phyloP scores from a whole-genome alignment of 768 basidiomycete genomes.

The Agaricus blazei region DNA sequence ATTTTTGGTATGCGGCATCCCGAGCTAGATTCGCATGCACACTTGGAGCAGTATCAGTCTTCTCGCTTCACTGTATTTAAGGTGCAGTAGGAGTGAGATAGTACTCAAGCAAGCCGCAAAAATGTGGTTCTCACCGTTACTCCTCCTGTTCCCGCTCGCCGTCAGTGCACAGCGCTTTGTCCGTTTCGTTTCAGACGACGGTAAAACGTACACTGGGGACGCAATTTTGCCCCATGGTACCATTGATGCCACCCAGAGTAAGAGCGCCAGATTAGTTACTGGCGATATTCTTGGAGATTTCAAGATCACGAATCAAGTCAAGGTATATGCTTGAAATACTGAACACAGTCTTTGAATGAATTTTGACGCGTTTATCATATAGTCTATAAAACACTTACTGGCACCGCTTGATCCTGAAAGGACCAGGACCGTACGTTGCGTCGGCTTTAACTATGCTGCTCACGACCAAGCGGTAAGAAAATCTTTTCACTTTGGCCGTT shows the following conservation, averaged over 20 bases:
- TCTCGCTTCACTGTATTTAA: conserved; percentile 7
- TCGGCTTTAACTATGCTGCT: conserved; percentile 31
- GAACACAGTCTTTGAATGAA: not conserved
- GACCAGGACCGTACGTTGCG: conserved; percentile 30
- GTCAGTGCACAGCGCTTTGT: conserved; percentile 29
- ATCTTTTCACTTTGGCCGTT: not conserved
- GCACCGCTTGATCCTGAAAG: conserved; percentile 28
- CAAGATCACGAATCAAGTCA: conserved; percentile 28
- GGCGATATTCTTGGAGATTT: conserved; percentile 33
- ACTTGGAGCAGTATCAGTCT: not conserved
- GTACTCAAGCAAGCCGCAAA: not conserved
- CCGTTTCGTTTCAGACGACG: conserved; percentile 33
- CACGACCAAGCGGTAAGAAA: conserved; percentile 25
- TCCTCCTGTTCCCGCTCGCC: conserved; percentile 15
- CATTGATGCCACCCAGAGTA: conserved; percentile 28
- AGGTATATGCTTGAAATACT: conserved; percentile 16
- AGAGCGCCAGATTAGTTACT: conserved; percentile 24
- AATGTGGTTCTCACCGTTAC: conserved; percentile 8
- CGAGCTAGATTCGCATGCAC: not conserved
- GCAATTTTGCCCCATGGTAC: conserved; percentile 26
- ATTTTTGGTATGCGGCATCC: not conserved
- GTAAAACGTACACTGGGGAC: conserved; percentile 32
- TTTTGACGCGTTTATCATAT: not conserved
- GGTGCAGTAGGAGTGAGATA: not conserved
- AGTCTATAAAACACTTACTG: conserved; percentile 29